phyloP scores from a whole-genome alignment of 2,329 filamentous ascomycete species.

The Aspergillus hortae region DNA sequence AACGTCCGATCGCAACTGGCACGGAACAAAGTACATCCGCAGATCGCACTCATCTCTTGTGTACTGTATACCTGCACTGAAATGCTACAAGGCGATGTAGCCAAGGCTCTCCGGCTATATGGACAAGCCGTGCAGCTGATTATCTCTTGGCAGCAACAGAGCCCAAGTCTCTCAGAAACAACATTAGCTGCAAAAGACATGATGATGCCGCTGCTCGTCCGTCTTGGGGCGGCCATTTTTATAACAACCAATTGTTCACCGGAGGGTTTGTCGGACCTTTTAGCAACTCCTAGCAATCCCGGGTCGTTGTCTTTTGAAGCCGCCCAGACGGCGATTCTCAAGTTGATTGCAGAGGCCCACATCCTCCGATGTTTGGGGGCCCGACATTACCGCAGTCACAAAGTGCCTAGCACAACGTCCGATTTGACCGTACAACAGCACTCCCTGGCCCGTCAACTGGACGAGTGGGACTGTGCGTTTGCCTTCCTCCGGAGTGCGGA shows the following conservation, averaged over 20 bases:
- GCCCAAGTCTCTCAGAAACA: constrained; percentile 7
- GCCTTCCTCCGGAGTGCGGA: background rate
- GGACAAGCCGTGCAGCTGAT: constrained; percentile 27
- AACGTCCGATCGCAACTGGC: constrained; percentile 23
- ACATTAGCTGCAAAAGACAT: constrained; percentile 16
- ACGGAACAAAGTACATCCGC: constrained; percentile 19
- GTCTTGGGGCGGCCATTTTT: constrained; percentile 15
- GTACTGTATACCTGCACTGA: constrained; percentile 35
- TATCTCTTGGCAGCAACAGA: constrained; percentile 12
- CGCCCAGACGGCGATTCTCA: no score
- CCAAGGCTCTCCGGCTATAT: constrained; percentile 28
- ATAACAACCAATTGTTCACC: no score
- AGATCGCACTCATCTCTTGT: constrained; percentile 30
- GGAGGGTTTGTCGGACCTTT: no score
- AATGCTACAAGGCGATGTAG: constrained; percentile 20
- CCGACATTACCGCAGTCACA: no score
- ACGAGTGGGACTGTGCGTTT: background rate
- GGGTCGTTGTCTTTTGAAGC: no score
- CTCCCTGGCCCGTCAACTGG: background rate
- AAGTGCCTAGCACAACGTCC: background rate
- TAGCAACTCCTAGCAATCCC: no score
- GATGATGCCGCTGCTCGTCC: constrained; percentile 29
- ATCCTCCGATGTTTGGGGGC: background rate
- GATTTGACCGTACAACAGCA: background rate
- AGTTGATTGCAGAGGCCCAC: background rate